A percentile compares a stretch with the other conserved stretches of the same genome.
Conservation (phyloP, 352 stramenopile genomes). For the Pythium volutum region DNA sequence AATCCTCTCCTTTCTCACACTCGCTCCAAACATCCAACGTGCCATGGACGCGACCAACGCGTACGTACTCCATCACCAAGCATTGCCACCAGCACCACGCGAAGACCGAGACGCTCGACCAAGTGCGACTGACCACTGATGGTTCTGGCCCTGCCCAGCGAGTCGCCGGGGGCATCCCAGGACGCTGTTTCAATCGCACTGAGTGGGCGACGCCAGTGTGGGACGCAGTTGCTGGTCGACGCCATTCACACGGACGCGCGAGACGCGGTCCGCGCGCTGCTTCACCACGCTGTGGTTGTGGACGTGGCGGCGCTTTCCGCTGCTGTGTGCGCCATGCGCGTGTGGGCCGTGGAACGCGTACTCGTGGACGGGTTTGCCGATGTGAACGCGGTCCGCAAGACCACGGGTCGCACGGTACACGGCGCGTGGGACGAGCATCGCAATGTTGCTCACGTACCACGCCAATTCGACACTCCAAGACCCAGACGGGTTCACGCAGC, state of each 20-base stretch:
- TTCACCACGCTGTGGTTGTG: neutral
- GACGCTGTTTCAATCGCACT: neutral
- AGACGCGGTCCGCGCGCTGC: too few species aligned
- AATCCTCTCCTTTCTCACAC: neutral
- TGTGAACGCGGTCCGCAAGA: neutral
- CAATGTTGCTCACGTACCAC: neutral
- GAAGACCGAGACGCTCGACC: neutral
- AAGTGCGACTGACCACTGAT: neutral
- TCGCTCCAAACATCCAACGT: neutral
- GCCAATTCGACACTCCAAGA: neutral
- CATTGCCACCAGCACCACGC: neutral
- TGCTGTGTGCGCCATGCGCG: neutral
- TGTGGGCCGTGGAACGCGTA: neutral
- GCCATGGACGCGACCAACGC: constrained; percentile 1
- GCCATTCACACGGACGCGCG: neutral
- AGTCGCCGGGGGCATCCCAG: neutral
- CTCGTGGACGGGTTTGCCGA: neutral
- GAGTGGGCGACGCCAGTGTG: too few species aligned
- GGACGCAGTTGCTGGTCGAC: neutral
- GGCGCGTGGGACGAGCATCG: neutral
- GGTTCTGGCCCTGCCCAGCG: neutral
- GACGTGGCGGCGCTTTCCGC: neutral
- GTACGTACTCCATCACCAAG: neutral
- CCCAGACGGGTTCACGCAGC: neutral
- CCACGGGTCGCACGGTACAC: neutral